These are phyloP conservation scores for Trichoderma atroviride DNA, from an alignment of 2,329 filamentous ascomycete genomes.

Conservation along the genomic window DNA sequence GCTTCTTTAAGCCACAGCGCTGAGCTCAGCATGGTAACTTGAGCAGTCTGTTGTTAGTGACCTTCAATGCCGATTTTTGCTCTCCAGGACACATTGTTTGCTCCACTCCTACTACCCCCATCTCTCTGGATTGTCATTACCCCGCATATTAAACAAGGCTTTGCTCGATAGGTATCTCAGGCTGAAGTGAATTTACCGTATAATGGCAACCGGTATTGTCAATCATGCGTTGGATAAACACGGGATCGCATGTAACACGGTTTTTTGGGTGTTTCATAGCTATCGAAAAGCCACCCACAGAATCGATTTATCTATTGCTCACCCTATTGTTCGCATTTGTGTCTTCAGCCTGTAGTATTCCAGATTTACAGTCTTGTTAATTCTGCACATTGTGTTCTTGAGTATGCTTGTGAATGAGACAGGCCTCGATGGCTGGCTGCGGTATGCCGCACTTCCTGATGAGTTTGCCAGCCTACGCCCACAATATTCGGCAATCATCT, in stretches of 20 bases:
- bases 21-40: neutral
- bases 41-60: neutral
- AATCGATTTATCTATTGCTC: neutral
- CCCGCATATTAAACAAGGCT: neutral
- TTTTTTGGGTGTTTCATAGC: neutral
- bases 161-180: neutral
- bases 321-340: neutral
- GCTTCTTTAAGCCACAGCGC: too few species aligned
- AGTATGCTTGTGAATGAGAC: neutral
- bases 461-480: neutral
- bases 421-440: slow-evolving; percentile 1
- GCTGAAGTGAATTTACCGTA: neutral
- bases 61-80: neutral
- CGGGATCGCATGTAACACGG: neutral
- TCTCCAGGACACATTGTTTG: neutral
- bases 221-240: neutral
- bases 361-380: neutral
- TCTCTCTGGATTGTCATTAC: neutral
- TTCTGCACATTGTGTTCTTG: neutral
- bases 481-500: neutral
- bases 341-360: neutral
- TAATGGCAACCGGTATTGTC: neutral
- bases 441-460: slow-evolving; percentile 1
- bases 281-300: neutral
- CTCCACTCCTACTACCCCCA: neutral